These are phyloP conservation scores for Phytopythium mirpurense DNA, from an alignment of 352 stramenopile genomes.

Conservation along the genomic window DNA sequence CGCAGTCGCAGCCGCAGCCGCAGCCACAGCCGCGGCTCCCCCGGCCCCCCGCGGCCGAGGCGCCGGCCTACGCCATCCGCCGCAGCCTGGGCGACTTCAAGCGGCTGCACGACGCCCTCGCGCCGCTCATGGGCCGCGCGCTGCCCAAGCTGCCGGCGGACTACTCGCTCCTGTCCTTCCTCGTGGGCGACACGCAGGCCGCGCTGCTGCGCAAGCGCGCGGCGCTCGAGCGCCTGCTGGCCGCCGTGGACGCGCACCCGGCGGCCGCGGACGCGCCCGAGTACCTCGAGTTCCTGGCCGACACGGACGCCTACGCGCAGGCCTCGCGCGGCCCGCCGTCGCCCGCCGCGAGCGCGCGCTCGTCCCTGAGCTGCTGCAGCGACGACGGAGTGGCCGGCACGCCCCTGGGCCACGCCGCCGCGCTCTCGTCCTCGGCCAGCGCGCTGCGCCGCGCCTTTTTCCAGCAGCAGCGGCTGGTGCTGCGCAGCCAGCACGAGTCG, in stretches of 20 bases:
- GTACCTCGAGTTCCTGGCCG: conserved; percentile 64
- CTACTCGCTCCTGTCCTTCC: conserved; percentile 56
- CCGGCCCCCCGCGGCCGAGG: too few species aligned
- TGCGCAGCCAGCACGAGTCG: conserved; percentile 1
- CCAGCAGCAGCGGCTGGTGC: conserved; percentile 15
- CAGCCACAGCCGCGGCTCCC: too few species aligned
- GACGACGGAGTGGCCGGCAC: conserved; percentile 1
- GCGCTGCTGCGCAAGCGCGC: conserved; percentile 60
- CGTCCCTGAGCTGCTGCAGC: conserved; percentile 5
- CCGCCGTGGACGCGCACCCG: conserved; percentile 52
- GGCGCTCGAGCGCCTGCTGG: conserved; percentile 53
- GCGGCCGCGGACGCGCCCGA: conserved; percentile 44
- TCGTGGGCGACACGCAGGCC: conserved; percentile 62
- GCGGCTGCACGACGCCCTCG: conserved; percentile 48
- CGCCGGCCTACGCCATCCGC: conserved; percentile 49
- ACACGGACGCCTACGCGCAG: conserved; percentile 52
- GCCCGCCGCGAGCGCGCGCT: conserved; percentile 19
- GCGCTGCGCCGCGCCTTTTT: conserved; percentile 27
- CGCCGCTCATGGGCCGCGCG: conserved; percentile 29
- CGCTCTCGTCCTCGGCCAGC: conserved; percentile 25
- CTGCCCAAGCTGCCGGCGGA: conserved; percentile 52
- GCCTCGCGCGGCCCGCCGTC: conserved; percentile 19
- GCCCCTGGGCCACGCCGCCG: conserved; percentile 9
- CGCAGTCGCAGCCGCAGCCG: too few species aligned
- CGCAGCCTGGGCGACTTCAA: conserved; percentile 68